phyloP scores from a whole-genome alignment of 371 early-diverging fungal species.

The Rhizopus microsporus region DNA sequence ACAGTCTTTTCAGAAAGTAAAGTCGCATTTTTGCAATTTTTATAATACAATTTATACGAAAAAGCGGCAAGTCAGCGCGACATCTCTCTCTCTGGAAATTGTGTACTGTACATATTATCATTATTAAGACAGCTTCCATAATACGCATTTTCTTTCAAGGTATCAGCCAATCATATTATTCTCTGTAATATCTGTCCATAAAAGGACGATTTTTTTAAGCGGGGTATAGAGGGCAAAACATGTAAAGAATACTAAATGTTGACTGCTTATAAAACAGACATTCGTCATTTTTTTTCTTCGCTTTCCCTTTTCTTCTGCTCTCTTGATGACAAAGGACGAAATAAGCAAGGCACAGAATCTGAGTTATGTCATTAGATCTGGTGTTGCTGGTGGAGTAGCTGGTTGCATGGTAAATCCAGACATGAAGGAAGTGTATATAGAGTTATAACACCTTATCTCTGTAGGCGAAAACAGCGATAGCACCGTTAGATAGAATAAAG shows the following conservation, averaged over 20 bases:
- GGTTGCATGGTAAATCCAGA: slow-evolving; percentile 47
- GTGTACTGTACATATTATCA: too few relatives aligned
- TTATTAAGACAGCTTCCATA: too few relatives aligned
- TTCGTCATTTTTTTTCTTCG: not conserved
- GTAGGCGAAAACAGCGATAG: slow-evolving; percentile 91
- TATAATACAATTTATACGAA: too few relatives aligned
- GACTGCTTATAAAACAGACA: too few relatives aligned
- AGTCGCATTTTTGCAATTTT: too few relatives aligned
- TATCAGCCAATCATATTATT: not conserved
- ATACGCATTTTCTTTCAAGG: too few relatives aligned
- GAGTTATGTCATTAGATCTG: slow-evolving; percentile 52
- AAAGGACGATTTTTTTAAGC: too few relatives aligned
- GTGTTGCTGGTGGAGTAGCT: slow-evolving; percentile 55
- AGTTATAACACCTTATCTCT: not conserved
- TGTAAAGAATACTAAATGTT: too few relatives aligned
- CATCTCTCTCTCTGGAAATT: too few relatives aligned
- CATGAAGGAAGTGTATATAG: not conserved
- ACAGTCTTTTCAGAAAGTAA: too few relatives aligned
- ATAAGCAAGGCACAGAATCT: slow-evolving; percentile 38
- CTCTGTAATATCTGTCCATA: not conserved
- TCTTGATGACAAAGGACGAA: slow-evolving; percentile 12
- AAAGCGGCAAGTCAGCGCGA: too few relatives aligned
- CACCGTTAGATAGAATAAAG: slow-evolving; percentile 97
- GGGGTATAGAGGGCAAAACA: too few relatives aligned
- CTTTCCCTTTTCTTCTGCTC: not conserved